phyloP scores from a whole-genome alignment of 192 early-diverging fungal species.

The Funneliformis geosporum region DNA sequence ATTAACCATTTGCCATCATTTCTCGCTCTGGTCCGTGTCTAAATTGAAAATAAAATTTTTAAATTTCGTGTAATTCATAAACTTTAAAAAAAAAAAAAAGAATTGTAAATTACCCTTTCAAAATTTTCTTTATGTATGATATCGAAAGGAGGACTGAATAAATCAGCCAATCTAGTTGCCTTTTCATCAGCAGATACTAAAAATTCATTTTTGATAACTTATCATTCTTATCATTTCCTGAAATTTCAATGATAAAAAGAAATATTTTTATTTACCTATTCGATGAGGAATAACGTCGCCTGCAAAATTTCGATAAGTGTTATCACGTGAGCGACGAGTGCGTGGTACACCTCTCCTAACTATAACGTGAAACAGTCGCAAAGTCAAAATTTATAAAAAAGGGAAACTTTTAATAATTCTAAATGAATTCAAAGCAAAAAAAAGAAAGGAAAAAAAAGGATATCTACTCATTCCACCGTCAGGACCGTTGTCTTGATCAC shows the following conservation, averaged over 20 bases:
- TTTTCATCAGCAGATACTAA: constrained; percentile 30
- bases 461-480: constrained; percentile 26
- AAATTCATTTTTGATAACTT: constrained; percentile 8
- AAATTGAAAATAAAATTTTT: background rate
- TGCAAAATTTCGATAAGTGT: background rate
- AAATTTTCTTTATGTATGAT: constrained; percentile 81
- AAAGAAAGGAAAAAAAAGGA: constrained; percentile 25
- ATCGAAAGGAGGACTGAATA: constrained; percentile 86
- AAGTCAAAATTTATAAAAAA: background rate
- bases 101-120: constrained; percentile 53
- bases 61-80: background rate
- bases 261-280: background rate
- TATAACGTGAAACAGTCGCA: background rate
- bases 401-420: background rate
- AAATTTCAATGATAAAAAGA: background rate
- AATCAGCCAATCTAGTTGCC: constrained; percentile 60
- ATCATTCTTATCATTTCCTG: background rate
- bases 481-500: constrained; percentile 38
- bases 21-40: constrained; percentile 67
- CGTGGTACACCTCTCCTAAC: background rate
- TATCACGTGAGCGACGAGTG: background rate
- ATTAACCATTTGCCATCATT: constrained; percentile 77
- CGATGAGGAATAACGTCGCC: background rate
- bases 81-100: background rate
- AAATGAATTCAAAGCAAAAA: background rate